Base-by-base conservation (phyloP, 2,329 filamentous ascomycete genomes). In the Pseudogymnoascus sp. region DNA sequence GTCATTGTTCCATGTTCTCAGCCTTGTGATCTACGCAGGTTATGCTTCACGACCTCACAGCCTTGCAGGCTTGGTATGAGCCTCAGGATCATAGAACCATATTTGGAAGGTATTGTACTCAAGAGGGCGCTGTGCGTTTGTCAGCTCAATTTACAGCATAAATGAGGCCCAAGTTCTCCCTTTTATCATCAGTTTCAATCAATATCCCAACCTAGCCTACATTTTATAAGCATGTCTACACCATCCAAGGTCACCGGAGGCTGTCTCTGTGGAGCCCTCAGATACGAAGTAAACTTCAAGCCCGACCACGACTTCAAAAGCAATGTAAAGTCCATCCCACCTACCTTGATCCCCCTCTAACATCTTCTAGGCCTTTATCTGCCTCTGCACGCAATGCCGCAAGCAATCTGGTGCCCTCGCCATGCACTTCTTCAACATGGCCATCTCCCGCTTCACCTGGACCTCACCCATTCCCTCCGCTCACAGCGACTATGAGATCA, bases 321-420 rank as follows among this genome's bases (percentile, higher is more conserved):
- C 35, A 62, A 64, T 28, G 74, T 75, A 67, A 57, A 65, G 59
- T 15, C 37, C 61, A 57, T 3, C 19, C 59, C n/a, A 30, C 37
- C 45, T 35, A 19, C 39, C 34, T 60, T 52, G 23, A 34, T 33
- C 19, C 56, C 38, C 26, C 23, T 57, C 55, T 37, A 45, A 15
- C 34, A 13, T 19, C 26, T 8, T n/a, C 23, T 61, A 78, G 76
- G 72, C 72, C 62, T 67, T 69, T 48, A 79, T 76, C 5, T 83
- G 79, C 67, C 79, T 82, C 64, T 82, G 80, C 71, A 77, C 76
- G 5, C 79, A 81, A 67, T 82, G 79, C 69, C 78, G 80, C 66
- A 78, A 78, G 60, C 74, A 76, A 61, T 77, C 77, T 6, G 79
- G 79, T 58, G 67, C 74, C 3, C 73, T 82, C 59, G 69, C 80